Percentiles rank a stretch among this genome's conserved stretches.
Conservation (phyloP, 2,329 filamentous ascomycete genomes). For the Phyllosticta capitalensis region DNA sequence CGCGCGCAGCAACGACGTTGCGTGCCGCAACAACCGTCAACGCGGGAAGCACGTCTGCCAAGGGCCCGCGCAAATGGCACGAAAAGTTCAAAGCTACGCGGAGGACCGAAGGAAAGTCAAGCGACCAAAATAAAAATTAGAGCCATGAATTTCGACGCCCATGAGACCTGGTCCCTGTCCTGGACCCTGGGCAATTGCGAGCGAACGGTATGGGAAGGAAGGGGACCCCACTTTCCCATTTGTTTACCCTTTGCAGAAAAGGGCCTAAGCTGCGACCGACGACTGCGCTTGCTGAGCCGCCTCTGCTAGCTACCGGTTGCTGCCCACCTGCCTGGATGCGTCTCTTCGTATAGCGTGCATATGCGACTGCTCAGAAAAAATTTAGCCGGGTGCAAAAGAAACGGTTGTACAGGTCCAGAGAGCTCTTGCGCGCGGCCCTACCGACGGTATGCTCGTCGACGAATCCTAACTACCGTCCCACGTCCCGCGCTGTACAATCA, state of each 20-base stretch:
- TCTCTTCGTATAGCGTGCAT: not conserved
- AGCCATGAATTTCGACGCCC: not conserved
- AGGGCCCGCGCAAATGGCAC: slow-evolving; percentile 30
- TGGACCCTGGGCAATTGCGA: not conserved
- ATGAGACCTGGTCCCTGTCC: not conserved
- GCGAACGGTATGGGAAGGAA: not conserved
- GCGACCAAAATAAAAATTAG: not conserved
- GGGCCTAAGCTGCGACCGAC: not conserved
- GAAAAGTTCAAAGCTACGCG: slow-evolving; percentile 22
- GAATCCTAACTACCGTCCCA: not conserved
- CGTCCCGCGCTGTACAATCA: not conserved
- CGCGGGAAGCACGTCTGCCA: slow-evolving; percentile 8
- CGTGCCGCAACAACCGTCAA: slow-evolving; percentile 13
- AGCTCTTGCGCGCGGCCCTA: not conserved
- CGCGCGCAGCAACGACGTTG: slow-evolving; percentile 8
- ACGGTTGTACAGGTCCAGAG: not conserved
- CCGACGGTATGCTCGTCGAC: not conserved
- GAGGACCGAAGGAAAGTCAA: not conserved
- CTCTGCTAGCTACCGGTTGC: not conserved
- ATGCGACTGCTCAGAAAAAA: not conserved
- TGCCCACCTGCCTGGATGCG: not conserved
- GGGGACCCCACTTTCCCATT: not conserved
- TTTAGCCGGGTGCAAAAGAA: not conserved
- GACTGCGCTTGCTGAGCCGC: not conserved
- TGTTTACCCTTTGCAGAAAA: not conserved